phyloP scores from a whole-genome alignment of 2,329 filamentous ascomycete genomes.

The Scedosporium dehoogii region DNA sequence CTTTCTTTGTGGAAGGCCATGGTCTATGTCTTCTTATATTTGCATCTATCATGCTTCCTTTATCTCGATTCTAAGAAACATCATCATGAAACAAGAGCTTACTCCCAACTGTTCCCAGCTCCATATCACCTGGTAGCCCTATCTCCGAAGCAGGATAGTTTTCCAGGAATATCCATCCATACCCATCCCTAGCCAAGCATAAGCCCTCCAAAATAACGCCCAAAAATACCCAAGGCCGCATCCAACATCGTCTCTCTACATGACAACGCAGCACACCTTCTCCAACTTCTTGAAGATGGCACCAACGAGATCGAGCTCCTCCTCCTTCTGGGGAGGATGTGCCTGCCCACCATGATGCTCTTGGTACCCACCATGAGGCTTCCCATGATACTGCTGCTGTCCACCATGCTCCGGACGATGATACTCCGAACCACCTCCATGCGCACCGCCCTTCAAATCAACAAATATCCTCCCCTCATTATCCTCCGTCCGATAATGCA shows the following conservation, averaged over 20 bases:
- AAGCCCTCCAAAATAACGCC: background rate
- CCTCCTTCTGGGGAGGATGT: slow-evolving; percentile 35
- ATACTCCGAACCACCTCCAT: slow-evolving; percentile 19
- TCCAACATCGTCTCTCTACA: slow-evolving; percentile 37
- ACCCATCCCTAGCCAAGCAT: background rate
- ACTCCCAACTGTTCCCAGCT: background rate
- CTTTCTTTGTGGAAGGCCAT: background rate
- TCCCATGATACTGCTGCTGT: slow-evolving; percentile 32
- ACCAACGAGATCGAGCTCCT: slow-evolving; percentile 18
- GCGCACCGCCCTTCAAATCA: slow-evolving; percentile 66
- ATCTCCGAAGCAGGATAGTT: background rate
- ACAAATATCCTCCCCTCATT: slow-evolving; percentile 87
- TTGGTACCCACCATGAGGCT: slow-evolving; percentile 31
- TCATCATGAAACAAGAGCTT: background rate
- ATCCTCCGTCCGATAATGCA: slow-evolving; percentile 76
- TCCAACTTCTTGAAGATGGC: slow-evolving; percentile 39
- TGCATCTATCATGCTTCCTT: too few relatives aligned
- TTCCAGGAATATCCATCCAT: background rate
- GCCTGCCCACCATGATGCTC: slow-evolving; percentile 30
- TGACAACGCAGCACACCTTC: slow-evolving; percentile 63
- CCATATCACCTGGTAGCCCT: background rate
- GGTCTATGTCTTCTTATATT: too few relatives aligned
- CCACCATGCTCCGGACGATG: slow-evolving; percentile 20
- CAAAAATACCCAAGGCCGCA: background rate
- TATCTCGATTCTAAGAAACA: too few relatives aligned